phyloP scores from a whole-genome alignment of 2,329 filamentous ascomycete species.

The Aphanoascus verrucosus region DNA sequence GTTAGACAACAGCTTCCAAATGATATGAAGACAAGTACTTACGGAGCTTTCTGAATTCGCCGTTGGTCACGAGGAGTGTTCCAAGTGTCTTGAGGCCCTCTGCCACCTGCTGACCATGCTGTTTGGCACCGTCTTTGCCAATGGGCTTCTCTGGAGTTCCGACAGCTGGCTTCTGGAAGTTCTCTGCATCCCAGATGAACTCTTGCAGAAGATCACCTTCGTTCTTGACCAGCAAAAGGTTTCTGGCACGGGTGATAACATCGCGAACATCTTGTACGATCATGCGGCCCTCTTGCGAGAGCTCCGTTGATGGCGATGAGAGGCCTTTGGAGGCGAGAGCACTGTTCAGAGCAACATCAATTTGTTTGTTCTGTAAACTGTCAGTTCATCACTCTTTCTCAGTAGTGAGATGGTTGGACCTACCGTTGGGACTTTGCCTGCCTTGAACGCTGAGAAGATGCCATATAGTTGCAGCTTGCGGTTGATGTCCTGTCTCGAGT shows the following conservation, averaged over 20 bases:
- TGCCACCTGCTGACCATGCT: constrained; percentile 72
- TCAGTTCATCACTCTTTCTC: constrained; percentile 12
- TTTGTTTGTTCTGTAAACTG: constrained; percentile 67
- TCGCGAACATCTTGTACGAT: constrained; percentile 67
- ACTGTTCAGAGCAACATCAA: constrained; percentile 88
- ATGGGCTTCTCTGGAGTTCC: constrained; percentile 55
- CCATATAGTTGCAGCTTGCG: constrained; percentile 91
- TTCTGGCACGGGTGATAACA: constrained; percentile 75
- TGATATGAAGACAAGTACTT: constrained; percentile 35
- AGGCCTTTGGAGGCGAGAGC: constrained; percentile 63
- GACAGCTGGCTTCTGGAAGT: constrained; percentile 53
- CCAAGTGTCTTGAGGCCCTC: constrained; percentile 81
- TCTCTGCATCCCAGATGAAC: constrained; percentile 88
- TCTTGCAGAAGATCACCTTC: constrained; percentile 89
- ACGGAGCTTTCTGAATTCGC: constrained; percentile 86
- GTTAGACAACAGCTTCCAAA: constrained; percentile 15
- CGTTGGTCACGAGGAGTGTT: constrained; percentile 83
- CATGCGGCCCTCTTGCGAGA: constrained; percentile 71
- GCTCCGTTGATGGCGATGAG: constrained; percentile 57
- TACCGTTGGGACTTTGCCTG: constrained; percentile 84
- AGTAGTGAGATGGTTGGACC: constrained; percentile 25
- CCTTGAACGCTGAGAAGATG: constrained; percentile 50
- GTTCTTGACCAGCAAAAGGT: constrained; percentile 83
- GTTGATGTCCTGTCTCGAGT: constrained; percentile 56
- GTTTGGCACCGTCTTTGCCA: constrained; percentile 63